Percentiles rank a stretch among this genome's conserved stretches.
Conservation (phyloP, 2,329 filamentous ascomycete genomes). For the Epicoccum nigrum region DNA sequence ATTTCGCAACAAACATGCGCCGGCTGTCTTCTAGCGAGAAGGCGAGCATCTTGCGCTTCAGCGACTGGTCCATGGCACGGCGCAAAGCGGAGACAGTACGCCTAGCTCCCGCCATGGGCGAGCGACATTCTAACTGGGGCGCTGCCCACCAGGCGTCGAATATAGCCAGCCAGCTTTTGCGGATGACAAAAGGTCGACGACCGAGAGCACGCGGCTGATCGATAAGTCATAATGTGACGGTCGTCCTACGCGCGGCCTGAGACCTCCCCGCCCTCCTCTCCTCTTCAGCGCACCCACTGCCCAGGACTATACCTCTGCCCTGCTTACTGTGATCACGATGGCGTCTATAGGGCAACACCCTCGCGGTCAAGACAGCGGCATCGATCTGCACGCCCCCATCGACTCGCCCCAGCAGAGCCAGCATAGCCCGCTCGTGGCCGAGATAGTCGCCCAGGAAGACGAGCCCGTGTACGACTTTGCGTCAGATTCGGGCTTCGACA, state of each 20-base stretch:
- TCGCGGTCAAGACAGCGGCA: conserved; percentile 12
- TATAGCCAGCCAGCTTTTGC: conserved; percentile 9
- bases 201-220: conserved; percentile 2
- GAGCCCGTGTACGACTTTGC: conserved; percentile 22
- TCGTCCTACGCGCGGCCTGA: background rate
- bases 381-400: conserved; percentile 6
- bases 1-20: background rate
- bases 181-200: background rate
- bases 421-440: conserved; percentile 1
- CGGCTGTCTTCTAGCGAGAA: conserved; percentile 7
- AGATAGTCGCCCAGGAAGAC: background rate
- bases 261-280: background rate
- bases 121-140: conserved; percentile 7
- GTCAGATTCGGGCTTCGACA: conserved; percentile 47
- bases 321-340: conserved; percentile 1
- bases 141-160: conserved; percentile 6
- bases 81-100: conserved; percentile 10
- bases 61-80: conserved; percentile 4
- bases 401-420: conserved; percentile 9
- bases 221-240: conserved; percentile 1
- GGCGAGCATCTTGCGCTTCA: background rate
- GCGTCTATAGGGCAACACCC: background rate
- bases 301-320: background rate
- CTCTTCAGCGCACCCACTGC: background rate
- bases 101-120: conserved; percentile 11